Evolutionary conservation across 768 basidiomycete genomes (phyloP), one percentile per base, ranked within the genome.

Genomic region (Cystoderma amianthinum): DNA sequence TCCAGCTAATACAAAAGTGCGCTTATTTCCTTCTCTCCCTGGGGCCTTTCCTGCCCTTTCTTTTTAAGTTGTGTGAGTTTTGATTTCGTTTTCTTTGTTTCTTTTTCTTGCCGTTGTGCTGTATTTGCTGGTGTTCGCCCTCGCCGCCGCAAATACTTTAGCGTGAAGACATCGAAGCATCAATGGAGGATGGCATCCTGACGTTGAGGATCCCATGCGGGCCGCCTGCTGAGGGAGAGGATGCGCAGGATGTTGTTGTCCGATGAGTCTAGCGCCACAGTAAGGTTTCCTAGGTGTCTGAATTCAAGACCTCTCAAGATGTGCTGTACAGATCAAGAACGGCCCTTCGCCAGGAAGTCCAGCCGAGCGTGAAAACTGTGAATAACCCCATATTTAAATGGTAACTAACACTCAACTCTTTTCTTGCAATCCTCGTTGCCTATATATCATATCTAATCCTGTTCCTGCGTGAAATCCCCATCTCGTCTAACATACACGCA

Each of bases 171-270:
- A 55, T 84, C 39, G 55, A 63, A 20, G 76, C 72, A 22, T 60
- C 64, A 39, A 69, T 85, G 63, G 69, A 72, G 48, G 74, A 81
- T 53, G 82, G 82, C 24, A 56, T 85, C 38, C 71, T 85, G 35
- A 68, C 67, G 15, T 56, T 85, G 53, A 75, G 59, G 49, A 69
- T 85, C 46, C 58, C 68, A 38, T 68, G 66, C 45, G 79, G 78
- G 5, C 55, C 63, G 15, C 69, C 72, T 7, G 67, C 62, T 45
- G 46, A 61, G 40, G 49, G 55, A 22, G 68, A 78, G 43, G 66
- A 71, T 44, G 63, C 67, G 36, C 67, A 76, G 63, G 66, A 71
- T 34, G 68, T 83, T 38, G 54, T 62, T 44, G 67, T 82, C 55
- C 63, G 53, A 60, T 74, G 58, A 74, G 57, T 44, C 51, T 43